Percentiles rank a stretch among this genome's conserved stretches.
Conservation (phyloP, 2,329 filamentous ascomycete genomes). For the Botrytis medusae region DNA sequence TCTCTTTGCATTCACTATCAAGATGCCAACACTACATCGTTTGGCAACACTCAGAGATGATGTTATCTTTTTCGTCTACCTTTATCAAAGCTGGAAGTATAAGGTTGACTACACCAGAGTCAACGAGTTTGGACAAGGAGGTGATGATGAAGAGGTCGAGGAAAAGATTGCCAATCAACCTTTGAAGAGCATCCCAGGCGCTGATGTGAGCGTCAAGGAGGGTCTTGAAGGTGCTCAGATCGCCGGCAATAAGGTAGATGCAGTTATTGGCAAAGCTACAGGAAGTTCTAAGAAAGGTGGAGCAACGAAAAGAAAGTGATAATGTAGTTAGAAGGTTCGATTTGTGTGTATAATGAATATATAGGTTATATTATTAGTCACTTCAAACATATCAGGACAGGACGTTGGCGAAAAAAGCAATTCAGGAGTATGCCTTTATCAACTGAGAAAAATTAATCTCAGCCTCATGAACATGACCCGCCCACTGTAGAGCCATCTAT, state of each 20-base stretch:
- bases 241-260: conserved; percentile 29
- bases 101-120: conserved; percentile 87
- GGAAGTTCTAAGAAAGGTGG: conserved; percentile 49
- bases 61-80: conserved; percentile 95
- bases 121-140: conserved; percentile 97
- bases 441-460: background rate
- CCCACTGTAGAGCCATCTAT: background rate
- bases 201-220: conserved; percentile 28
- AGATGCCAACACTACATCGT: conserved; percentile 94
- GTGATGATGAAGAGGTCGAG: conserved; percentile 75
- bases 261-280: conserved; percentile 45
- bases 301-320: conserved; percentile 50
- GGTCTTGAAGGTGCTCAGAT: conserved; percentile 40
- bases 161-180: conserved; percentile 48
- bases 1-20: conserved; percentile 97
- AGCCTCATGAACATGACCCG: background rate
- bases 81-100: conserved; percentile 94
- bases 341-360: background rate
- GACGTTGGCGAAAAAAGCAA: background rate
- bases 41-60: conserved; percentile 92
- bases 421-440: background rate
- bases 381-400: background rate
- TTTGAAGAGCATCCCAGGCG: conserved; percentile 27
- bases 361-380: background rate
- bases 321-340: no score